phyloP scores from a whole-genome alignment of 176 grass and related monocot genomes.

The Echinochloa phyllopogon region DNA sequence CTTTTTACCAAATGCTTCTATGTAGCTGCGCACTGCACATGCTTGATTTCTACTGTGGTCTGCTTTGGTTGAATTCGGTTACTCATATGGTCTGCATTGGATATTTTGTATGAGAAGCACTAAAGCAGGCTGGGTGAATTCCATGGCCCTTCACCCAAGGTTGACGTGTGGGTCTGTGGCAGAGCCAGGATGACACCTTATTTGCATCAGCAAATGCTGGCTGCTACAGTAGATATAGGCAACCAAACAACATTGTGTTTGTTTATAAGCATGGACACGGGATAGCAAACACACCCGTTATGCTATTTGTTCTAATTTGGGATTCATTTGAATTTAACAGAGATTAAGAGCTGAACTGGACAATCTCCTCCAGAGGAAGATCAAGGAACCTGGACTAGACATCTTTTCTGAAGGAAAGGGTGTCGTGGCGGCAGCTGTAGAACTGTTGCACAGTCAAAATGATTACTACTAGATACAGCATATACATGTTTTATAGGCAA shows the following conservation, averaged over 20 bases:
- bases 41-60: slow-evolving; percentile 7
- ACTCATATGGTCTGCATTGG: no score
- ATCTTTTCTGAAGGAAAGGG: slow-evolving; percentile 74
- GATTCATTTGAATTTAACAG: slow-evolving; percentile 47
- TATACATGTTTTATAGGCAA: not conserved
- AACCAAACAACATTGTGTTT: no score
- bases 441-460: slow-evolving; percentile 82
- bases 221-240: no score
- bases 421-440: slow-evolving; percentile 87
- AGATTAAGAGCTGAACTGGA: slow-evolving; percentile 90
- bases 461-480: slow-evolving; percentile 49
- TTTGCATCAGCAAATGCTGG: no score
- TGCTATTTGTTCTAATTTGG: not conserved
- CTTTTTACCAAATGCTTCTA: not conserved
- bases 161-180: no score
- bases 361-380: slow-evolving; percentile 86
- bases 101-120: no score
- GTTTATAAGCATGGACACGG: no score
- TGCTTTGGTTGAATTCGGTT: no score
- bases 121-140: no score
- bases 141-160: no score
- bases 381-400: slow-evolving; percentile 79
- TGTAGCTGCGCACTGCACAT: not conserved
- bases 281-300: no score
- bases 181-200: no score